Evolutionary conservation across 352 stramenopile genomes (phyloP).

Genomic region (Phytophthora macrochlamydospora): DNA sequence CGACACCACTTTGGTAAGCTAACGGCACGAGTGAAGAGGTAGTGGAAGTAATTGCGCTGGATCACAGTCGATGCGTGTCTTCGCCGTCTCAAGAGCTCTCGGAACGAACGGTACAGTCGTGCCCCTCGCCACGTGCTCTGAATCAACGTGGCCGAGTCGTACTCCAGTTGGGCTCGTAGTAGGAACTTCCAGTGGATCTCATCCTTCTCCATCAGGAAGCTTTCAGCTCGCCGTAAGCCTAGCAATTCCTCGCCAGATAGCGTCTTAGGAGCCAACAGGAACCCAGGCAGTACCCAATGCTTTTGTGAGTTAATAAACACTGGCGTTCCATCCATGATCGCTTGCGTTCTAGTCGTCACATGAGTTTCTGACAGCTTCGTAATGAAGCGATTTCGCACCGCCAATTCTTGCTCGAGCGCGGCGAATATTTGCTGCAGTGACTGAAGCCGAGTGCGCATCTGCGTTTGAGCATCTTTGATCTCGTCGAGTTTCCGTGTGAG

Average conservation of each 20-base stretch:
- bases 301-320: conserved; percentile 69
- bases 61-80: conserved; percentile 52
- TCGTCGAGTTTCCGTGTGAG: conserved; percentile 57
- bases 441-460: conserved; percentile 43
- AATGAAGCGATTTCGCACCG: conserved; percentile 56
- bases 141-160: conserved; percentile 49
- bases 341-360: conserved; percentile 64
- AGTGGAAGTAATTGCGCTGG: conserved; percentile 75
- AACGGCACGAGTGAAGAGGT: conserved; percentile 67
- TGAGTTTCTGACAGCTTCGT: conserved; percentile 47
- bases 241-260: conserved; percentile 39
- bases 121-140: conserved; percentile 47
- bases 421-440: conserved; percentile 24
- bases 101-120: conserved; percentile 33
- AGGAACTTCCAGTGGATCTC: conserved; percentile 60
- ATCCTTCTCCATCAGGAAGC: conserved; percentile 71
- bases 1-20: conserved; percentile 67
- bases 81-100: conserved; percentile 34
- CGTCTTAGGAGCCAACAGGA: conserved; percentile 34
- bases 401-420: conserved; percentile 46
- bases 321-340: conserved; percentile 64
- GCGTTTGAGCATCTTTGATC: conserved; percentile 46
- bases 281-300: conserved; percentile 62
- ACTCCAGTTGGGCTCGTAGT: conserved; percentile 47
- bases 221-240: conserved; percentile 62